These are phyloP conservation scores for Eucalyptus victrix DNA, from an alignment of 345 rosid species.

Conservation along the genomic window DNA sequence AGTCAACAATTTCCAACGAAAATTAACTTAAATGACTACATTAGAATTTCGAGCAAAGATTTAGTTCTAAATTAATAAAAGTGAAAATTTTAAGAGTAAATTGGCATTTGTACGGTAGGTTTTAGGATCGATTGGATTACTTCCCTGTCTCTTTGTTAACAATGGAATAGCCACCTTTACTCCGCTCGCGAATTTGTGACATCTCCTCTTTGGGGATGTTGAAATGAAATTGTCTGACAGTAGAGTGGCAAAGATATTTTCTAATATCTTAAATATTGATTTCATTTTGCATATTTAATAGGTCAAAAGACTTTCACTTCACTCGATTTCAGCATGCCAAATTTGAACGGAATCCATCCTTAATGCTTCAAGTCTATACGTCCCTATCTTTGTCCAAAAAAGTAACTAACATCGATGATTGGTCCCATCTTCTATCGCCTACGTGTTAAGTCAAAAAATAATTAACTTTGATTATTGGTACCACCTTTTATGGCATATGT, in stretches of 20 bases:
- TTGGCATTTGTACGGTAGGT: neutral
- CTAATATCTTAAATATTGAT: neutral
- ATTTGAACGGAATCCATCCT: neutral
- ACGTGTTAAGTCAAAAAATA: neutral
- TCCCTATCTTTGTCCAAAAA: neutral
- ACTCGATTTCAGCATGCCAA: neutral
- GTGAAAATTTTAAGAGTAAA: neutral
- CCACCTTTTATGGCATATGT: neutral
- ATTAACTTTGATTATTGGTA: neutral
- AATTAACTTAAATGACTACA: neutral
- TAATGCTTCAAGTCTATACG: neutral
- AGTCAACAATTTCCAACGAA: fast-evolving
- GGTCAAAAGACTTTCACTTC: neutral
- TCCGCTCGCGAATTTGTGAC: neutral
- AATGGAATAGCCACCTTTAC: neutral
- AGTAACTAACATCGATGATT: neutral
- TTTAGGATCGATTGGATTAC: neutral
- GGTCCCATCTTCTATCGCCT: neutral
- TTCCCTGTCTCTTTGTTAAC: neutral
- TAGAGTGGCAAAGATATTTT: neutral
- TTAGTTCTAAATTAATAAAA: neutral
- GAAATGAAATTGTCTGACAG: neutral
- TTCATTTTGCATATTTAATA: neutral
- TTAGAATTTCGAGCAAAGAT: neutral
- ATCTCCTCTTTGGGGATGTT: neutral